These are phyloP conservation scores for Arthrobotrys musiformis DNA, from an alignment of 2,329 filamentous ascomycete genomes.

Conservation along the genomic window DNA sequence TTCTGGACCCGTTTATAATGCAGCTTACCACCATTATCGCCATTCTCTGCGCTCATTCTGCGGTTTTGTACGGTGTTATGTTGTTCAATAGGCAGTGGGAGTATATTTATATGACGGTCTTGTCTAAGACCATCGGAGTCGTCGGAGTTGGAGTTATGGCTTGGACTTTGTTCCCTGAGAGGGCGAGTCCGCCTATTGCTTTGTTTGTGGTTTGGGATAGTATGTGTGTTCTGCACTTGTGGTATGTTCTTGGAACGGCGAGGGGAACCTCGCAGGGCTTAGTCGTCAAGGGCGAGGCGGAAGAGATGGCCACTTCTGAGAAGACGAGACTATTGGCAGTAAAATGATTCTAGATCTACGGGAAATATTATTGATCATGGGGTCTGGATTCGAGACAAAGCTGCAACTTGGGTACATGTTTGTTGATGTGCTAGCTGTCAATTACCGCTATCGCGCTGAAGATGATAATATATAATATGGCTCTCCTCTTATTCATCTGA, in stretches of 20 bases:
- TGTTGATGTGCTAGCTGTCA: too few relatives aligned
- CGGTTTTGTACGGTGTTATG: constrained; percentile 41
- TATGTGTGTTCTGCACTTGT: constrained; percentile 44
- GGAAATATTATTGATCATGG: too few relatives aligned
- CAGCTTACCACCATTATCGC: constrained; percentile 51
- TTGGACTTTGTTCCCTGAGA: constrained; percentile 45
- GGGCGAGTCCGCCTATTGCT: constrained; percentile 48
- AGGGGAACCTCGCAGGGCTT: constrained; percentile 41
- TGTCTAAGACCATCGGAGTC: constrained; percentile 43
- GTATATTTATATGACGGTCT: constrained; percentile 48
- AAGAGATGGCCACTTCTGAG: too few relatives aligned
- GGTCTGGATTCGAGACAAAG: too few relatives aligned
- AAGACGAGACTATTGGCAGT: too few relatives aligned
- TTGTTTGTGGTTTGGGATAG: constrained; percentile 52
- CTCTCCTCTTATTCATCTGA: constrained; percentile 36
- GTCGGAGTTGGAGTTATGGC: constrained; percentile 31
- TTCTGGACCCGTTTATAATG: constrained; percentile 31
- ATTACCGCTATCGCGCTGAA: background rate
- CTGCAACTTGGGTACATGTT: too few relatives aligned
- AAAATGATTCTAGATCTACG: too few relatives aligned
- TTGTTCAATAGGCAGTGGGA: constrained; percentile 45
- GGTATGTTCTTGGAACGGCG: constrained; percentile 50
- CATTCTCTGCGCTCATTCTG: constrained; percentile 50
- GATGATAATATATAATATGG: background rate
- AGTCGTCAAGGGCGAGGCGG: constrained; percentile 25